These are phyloP conservation scores for Penicillium olsonii DNA, from an alignment of 2,329 filamentous ascomycete species.

Conservation along the genomic window DNA sequence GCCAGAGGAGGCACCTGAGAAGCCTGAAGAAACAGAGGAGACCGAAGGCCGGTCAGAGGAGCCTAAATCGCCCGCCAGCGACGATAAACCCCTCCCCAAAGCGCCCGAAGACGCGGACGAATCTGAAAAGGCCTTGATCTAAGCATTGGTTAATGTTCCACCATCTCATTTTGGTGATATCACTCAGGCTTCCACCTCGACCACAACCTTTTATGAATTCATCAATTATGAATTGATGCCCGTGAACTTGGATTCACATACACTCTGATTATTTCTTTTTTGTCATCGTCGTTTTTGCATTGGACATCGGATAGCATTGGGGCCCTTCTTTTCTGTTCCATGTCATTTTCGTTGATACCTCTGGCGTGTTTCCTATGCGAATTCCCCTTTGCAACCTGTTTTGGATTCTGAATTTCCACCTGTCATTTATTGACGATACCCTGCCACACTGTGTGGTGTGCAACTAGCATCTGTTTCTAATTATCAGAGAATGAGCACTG, in stretches of 20 bases:
- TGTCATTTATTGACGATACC: slow-evolving; percentile 30
- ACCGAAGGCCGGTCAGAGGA: slow-evolving; percentile 4
- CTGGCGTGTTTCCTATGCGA: slow-evolving; percentile 18
- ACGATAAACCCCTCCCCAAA: neutral
- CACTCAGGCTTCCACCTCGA: no score
- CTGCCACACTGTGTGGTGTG: slow-evolving; percentile 21
- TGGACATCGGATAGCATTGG: slow-evolving; percentile 5
- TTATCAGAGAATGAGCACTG: slow-evolving; percentile 4
- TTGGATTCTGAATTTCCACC: slow-evolving; percentile 11
- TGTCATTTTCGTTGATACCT: slow-evolving; percentile 17
- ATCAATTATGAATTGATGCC: neutral
- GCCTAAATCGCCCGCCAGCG: slow-evolving; percentile 3
- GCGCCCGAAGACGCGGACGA: slow-evolving; percentile 1
- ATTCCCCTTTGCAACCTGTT: neutral
- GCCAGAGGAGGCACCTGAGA: neutral
- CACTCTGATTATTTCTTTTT: neutral
- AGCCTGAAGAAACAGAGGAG: neutral
- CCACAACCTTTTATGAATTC: no score
- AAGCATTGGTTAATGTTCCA: neutral
- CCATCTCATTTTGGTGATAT: no score
- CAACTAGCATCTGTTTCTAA: slow-evolving; percentile 11
- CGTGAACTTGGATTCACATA: neutral
- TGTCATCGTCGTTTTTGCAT: neutral
- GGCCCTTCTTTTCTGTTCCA: neutral
- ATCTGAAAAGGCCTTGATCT: neutral